Conservation (phyloP, 768 basidiomycete species). For the Leccinum aurantiacum region DNA sequence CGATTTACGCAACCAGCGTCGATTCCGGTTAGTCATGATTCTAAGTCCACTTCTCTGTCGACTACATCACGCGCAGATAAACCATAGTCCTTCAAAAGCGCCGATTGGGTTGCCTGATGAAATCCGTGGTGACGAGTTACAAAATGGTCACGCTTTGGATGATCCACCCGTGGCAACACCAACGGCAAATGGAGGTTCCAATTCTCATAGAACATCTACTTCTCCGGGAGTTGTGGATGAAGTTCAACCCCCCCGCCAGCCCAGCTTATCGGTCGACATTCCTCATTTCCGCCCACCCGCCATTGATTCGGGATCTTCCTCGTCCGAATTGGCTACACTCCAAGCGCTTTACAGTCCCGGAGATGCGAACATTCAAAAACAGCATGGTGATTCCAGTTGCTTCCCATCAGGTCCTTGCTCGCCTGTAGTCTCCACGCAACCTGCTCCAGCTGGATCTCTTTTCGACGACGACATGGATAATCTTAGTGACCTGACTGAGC, state of each 20-base stretch:
- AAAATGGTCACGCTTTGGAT: conserved; percentile 1
- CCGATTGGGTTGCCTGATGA: conserved; percentile 15
- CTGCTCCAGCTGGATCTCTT: neutral
- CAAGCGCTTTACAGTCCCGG: neutral
- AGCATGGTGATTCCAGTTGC: neutral
- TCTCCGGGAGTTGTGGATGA: neutral
- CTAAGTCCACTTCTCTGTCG: neutral
- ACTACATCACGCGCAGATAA: conserved; percentile 19
- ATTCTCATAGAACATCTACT: neutral
- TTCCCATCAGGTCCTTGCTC: neutral
- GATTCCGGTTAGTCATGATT: conserved; percentile 25
- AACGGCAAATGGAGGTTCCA: neutral
- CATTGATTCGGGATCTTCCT: conserved; percentile 3
- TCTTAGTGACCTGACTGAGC: conserved; percentile 33
- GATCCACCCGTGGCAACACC: neutral
- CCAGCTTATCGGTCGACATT: neutral
- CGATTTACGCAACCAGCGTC: conserved; percentile 20
- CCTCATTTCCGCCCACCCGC: neutral
- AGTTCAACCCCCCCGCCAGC: neutral
- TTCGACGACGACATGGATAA: conserved; percentile 13
- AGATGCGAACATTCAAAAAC: neutral
- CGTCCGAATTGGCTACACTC: neutral
- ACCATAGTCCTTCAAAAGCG: conserved; percentile 12
- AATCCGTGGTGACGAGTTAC: conserved; percentile 3
- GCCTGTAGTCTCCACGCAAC: neutral